phyloP scores from a whole-genome alignment of 768 basidiomycete genomes.

The Lactifluus pinguis region DNA sequence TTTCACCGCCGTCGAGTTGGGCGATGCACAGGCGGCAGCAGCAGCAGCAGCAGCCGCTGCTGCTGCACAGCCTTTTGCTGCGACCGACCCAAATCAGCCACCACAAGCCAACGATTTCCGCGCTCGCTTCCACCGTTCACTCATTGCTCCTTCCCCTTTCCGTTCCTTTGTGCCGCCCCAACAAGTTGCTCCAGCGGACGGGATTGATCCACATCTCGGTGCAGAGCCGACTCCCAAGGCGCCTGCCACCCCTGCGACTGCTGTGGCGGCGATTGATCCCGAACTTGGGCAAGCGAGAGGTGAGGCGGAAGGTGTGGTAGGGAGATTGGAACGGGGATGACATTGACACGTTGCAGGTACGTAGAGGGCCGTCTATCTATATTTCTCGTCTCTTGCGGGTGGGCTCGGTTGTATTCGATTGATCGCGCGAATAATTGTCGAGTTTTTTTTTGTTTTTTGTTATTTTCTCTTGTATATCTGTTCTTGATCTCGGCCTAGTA shows the following conservation, averaged over 20 bases:
- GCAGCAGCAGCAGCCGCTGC: conserved; percentile 6
- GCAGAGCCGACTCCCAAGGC: conserved; percentile 5
- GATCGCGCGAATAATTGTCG: neutral
- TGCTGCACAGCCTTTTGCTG: conserved; percentile 14
- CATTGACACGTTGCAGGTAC: neutral
- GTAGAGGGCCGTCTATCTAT: neutral
- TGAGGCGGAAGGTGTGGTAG: conserved; percentile 28
- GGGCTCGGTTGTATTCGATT: neutral
- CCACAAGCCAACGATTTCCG: conserved; percentile 46
- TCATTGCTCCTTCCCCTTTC: conserved; percentile 56
- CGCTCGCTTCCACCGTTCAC: conserved; percentile 53
- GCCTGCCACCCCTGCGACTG: conserved; percentile 7
- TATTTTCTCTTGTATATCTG: neutral
- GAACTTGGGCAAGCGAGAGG: conserved; percentile 28
- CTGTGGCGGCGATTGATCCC: conserved; percentile 22
- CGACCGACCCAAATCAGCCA: conserved; percentile 18
- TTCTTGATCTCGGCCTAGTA: neutral
- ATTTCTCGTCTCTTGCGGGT: neutral
- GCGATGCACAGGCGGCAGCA: conserved; percentile 18
- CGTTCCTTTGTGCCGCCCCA: conserved; percentile 23
- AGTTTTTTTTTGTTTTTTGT: neutral
- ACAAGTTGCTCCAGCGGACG: conserved; percentile 14
- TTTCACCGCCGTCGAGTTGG: conserved; percentile 13
- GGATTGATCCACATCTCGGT: conserved; percentile 22
- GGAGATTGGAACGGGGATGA: conserved; percentile 24